Conservation (phyloP, 2,329 filamentous ascomycete species). For the Aspergillus transmontanensis region DNA sequence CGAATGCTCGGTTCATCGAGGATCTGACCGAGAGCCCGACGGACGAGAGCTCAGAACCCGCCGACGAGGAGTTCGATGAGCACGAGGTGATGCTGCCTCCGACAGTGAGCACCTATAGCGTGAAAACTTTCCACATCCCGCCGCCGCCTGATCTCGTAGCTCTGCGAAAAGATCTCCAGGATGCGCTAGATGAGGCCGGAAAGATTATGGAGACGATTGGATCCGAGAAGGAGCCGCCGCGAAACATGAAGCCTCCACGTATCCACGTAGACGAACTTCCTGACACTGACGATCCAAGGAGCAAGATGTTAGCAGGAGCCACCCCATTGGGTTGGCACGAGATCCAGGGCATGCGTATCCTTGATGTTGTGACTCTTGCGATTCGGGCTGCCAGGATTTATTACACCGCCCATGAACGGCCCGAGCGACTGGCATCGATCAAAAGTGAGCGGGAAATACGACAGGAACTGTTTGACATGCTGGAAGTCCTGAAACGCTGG, state of each 20-base stretch:
- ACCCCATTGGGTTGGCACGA: constrained; percentile 73
- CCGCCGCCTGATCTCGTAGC: constrained; percentile 82
- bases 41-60: constrained; percentile 39
- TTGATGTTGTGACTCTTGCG: constrained; percentile 92
- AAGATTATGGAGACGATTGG: constrained; percentile 61
- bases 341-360: constrained; percentile 85
- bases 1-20: constrained; percentile 41
- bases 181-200: constrained; percentile 68
- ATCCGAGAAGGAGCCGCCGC: constrained; percentile 32
- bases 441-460: constrained; percentile 85
- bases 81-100: constrained; percentile 88
- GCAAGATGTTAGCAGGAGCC: constrained; percentile 20
- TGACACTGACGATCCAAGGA: constrained; percentile 46
- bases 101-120: constrained; percentile 92
- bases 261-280: constrained; percentile 35
- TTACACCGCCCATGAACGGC: constrained; percentile 89
- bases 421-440: constrained; percentile 81
- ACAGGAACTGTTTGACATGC: constrained; percentile 77
- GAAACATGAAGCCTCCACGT: constrained; percentile 30
- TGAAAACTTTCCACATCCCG: constrained; percentile 76
- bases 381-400: constrained; percentile 95
- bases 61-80: constrained; percentile 57
- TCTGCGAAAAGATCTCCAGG: constrained; percentile 70
- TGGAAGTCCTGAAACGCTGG: constrained; percentile 91
- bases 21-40: constrained; percentile 57